Base-by-base conservation (phyloP, 768 basidiomycete species). In the Aureoboletus auriporus region DNA sequence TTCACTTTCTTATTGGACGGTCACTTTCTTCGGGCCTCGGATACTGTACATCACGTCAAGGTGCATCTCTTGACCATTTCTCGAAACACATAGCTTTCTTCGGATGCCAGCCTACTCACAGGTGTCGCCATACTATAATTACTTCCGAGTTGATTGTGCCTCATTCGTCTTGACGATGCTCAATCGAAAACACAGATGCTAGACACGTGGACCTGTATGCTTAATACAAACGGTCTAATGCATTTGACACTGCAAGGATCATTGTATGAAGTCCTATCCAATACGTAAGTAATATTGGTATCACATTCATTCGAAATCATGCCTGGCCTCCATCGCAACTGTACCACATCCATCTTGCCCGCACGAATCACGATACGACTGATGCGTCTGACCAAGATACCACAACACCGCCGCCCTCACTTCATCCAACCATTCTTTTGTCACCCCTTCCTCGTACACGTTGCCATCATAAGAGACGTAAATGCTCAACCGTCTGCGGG, bases 361-460 rank as follows among this genome's bases (percentile, higher is more conserved):
- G n/a, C n/a, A n/a, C 20, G 20, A 4, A 23, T 35, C 39, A n/a
- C n/a, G n/a, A 8, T 14, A 4, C 9, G 28, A 30, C 8, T 3
- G 31, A 37, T 37, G 47, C 6, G 51, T 44, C 45, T 30, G 51
- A 17, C 69, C 57, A 10, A 68, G 59, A 46, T 68, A 72, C 54
- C 60, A 67, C 27, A 61, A 30, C 9, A 66, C 50, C 0, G 70
- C 74, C 8, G 46, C 55, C 34, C 52, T 64, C 5, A 78, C 66
- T 51, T 82, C 79, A 8, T 64, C 57, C 42, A 82, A 48, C 75
- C 77, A 80, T 58, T 78, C 79, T 9, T 46, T 55, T 7, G 77
- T 67, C 8, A 73, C 51, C 1, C 47, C 63, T 5, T 67, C 63
- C 3, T 74, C 68, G 39, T 71, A 80, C 5, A 75, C 74, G 51